A percentile compares a stretch with the other conserved stretches of the same genome.
phyloP scores from a whole-genome alignment of 129 eudicot genomes.

The carrot (Daucus carota) region DH1_v3.0 NC_030387.2:33733001-33733500 shows the following conservation, averaged over 20 bases:
- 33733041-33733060: conserved; percentile 1
- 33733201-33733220: conserved; percentile 33
- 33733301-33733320: conserved; percentile 27
- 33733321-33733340: conserved; percentile 58
- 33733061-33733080: not conserved
- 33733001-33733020: conserved; percentile 15
- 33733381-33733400: conserved; percentile 1
- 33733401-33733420: not conserved
- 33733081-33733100: conserved; percentile 19
- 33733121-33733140: conserved; percentile 65
- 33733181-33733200: conserved; percentile 41
- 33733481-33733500: not conserved
- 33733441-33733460: not conserved
- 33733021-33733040: conserved; percentile 15
- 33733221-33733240: conserved; percentile 24
- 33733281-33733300: not conserved
- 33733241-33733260: not conserved
- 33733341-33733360: conserved; percentile 5
- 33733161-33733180: conserved; percentile 26
- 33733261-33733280: not conserved
- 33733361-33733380: not conserved
- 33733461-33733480: not conserved
- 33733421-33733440: conserved; percentile 21
- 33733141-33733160: conserved; percentile 36
- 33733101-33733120: conserved; percentile 34